Evolutionary conservation across 306 rosid genomes (phyloP).

Genomic region (Fragaria vesca): DNA sequence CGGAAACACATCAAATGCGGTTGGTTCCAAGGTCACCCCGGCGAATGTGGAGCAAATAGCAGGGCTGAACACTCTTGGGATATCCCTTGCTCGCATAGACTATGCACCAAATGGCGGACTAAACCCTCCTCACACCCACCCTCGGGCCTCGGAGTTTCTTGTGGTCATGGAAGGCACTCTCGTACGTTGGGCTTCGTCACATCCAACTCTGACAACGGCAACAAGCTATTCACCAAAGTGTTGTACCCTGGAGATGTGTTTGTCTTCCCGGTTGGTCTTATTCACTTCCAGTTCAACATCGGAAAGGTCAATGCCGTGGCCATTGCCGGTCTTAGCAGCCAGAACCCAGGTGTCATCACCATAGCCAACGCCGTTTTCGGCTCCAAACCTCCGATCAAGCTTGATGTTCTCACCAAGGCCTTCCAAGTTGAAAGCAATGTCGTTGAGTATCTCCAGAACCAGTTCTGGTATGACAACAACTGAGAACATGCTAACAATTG

Average conservation of each 20-base stretch:
- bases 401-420: conserved; percentile 6
- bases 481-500: neutral
- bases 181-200: conserved; percentile 20
- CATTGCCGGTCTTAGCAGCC: neutral
- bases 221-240: no score
- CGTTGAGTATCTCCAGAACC: conserved; percentile 9
- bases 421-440: neutral
- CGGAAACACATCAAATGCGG: neutral
- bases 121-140: conserved; percentile 16
- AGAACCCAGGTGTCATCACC: conserved; percentile 14
- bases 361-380: conserved; percentile 7
- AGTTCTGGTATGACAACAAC: conserved; percentile 13
- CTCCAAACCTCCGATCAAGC: neutral
- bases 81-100: conserved; percentile 1
- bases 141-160: neutral
- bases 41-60: neutral
- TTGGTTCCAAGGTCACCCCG: neutral
- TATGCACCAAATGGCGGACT: conserved; percentile 5
- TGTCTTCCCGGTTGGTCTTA: conserved; percentile 6
- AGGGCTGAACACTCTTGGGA: conserved; percentile 15
- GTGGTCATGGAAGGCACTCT: neutral
- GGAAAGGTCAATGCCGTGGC: neutral
- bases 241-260: neutral
- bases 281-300: conserved; percentile 13
- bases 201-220: neutral